These are phyloP conservation scores for Claviceps arundinis DNA, from an alignment of 2,329 filamentous ascomycete species.

Conservation along the genomic window DNA sequence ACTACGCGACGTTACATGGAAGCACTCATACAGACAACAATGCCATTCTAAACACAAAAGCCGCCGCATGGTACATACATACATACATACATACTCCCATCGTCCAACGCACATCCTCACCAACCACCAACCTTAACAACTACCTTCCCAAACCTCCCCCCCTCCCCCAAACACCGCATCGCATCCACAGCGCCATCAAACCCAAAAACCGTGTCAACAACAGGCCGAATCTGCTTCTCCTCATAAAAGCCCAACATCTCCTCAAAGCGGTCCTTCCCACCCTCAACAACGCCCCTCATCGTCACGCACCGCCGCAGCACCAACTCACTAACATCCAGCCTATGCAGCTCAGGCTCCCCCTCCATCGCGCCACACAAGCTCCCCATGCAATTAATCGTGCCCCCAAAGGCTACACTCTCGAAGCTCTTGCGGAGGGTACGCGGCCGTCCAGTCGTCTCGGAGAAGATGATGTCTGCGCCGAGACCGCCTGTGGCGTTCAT, in stretches of 20 bases:
- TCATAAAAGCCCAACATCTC: slow-evolving; percentile 39
- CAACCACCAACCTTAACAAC: slow-evolving; percentile 26
- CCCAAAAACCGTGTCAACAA: slow-evolving; percentile 33
- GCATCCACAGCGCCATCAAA: slow-evolving; percentile 35
- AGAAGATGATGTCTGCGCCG: slow-evolving; percentile 41
- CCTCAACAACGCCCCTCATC: slow-evolving; percentile 45
- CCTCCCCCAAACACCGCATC: slow-evolving; percentile 36
- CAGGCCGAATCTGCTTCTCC: slow-evolving; percentile 29
- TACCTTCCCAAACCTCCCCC: slow-evolving; percentile 46
- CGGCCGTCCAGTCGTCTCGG: slow-evolving; percentile 41
- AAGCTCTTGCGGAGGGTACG: slow-evolving; percentile 39
- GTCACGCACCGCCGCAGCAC: slow-evolving; percentile 33
- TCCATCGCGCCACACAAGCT: slow-evolving; percentile 41
- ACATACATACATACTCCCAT: background rate
- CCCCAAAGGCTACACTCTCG: slow-evolving; percentile 39
- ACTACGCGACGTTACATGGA: too few relatives aligned
- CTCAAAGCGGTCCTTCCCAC: slow-evolving; percentile 38
- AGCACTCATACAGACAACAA: too few relatives aligned
- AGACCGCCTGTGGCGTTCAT: slow-evolving; percentile 28
- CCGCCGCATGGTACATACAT: background rate
- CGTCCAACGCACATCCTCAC: background rate
- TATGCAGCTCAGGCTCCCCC: slow-evolving; percentile 33
- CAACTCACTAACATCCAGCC: slow-evolving; percentile 46
- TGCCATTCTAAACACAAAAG: too few relatives aligned
- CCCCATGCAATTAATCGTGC: slow-evolving; percentile 38